Percentiles rank a stretch among this genome's conserved stretches.
Conservation (phyloP, 768 basidiomycete species). For the Suillus variegatus region DNA sequence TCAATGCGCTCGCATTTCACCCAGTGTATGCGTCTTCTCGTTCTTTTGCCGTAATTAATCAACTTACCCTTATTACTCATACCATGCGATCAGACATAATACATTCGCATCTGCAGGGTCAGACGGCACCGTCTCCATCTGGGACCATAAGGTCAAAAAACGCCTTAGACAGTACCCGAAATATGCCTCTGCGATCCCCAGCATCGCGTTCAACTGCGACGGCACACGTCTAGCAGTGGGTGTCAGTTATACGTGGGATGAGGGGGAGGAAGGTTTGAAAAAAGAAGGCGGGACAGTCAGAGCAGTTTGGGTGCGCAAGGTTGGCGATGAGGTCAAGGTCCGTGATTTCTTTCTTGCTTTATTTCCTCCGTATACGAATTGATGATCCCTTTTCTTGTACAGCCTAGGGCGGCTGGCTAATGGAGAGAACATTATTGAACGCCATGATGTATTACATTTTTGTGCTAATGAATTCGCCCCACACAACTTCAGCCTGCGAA, state of each 20-base stretch:
- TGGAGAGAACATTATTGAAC: neutral
- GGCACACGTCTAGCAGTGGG: constrained; percentile 84
- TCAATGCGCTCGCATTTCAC: constrained; percentile 94
- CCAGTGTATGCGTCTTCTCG: constrained; percentile 55
- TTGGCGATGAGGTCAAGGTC: constrained; percentile 82
- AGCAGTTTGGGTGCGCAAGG: constrained; percentile 57
- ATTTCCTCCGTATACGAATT: neutral
- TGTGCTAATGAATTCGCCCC: neutral
- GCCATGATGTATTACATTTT: neutral
- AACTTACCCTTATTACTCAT: neutral
- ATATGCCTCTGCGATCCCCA: constrained; percentile 72
- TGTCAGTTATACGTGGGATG: constrained; percentile 88
- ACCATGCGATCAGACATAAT: constrained; percentile 59
- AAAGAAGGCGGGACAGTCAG: constrained; percentile 53
- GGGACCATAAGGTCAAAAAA: constrained; percentile 98
- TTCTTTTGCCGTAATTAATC: constrained; percentile 3
- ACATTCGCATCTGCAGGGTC: constrained; percentile 97
- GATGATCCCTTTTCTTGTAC: neutral
- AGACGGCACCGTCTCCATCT: constrained; percentile 91
- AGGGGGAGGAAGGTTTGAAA: constrained; percentile 73
- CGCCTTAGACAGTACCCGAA: constrained; percentile 89
- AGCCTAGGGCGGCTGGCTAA: constrained; percentile 21
- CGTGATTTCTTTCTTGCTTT: constrained; percentile 13
- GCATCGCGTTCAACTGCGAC: constrained; percentile 81
- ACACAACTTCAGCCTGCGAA: neutral